Evolutionary conservation across 306 rosid genomes (phyloP), one percentile per base, ranked within the genome.

Genomic region (Myrica gale): DNA sequence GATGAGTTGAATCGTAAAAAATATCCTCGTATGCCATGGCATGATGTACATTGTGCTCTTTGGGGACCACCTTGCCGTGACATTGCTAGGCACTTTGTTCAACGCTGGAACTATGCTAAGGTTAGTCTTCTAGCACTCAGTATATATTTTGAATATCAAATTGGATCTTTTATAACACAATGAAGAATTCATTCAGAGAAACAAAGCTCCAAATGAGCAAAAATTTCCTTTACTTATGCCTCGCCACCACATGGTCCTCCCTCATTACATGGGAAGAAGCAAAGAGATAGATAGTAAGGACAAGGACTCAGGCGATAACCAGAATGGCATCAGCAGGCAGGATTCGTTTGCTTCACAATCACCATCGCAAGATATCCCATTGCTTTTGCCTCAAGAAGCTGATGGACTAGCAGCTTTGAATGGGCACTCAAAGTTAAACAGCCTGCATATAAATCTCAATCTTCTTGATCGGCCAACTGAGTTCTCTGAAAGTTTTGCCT

Each of bases 31-130:
- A 92, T 96, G 99, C 99, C 99, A 73, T 96, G 99, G 99, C 98
- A 96, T 80, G 99, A 96, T 72, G 98, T 96, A 75, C 98, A 92
- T 54, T 96, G 97, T 84, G 97, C 98, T 81, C 92, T 96, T 78
- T 92, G 93, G 96, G 99, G 99, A 72, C 97, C 99, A 82, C 97
- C 99, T 50, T 96, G 99, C 83, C 98, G 96, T 78, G 99, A 96
- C 56, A 69, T 92, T 76, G 99, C 99, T 72, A 92, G 99, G 84
- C 98, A 96, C 79, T 96, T 96, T 84, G 99, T 96, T 81, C 99
- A 96, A 88, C 90, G 99, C 69, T 96, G 99, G 99, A 96, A 96
- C 87, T 90, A 96, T 75, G 99, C 99, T 20, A 96, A 96, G 98
- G 99, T 96, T 67, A 50, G 83, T 37, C 60, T 66, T 71, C 15